Conservation (phyloP, 257 asterid genomes). For the Orobanche coerulescens region DNA sequence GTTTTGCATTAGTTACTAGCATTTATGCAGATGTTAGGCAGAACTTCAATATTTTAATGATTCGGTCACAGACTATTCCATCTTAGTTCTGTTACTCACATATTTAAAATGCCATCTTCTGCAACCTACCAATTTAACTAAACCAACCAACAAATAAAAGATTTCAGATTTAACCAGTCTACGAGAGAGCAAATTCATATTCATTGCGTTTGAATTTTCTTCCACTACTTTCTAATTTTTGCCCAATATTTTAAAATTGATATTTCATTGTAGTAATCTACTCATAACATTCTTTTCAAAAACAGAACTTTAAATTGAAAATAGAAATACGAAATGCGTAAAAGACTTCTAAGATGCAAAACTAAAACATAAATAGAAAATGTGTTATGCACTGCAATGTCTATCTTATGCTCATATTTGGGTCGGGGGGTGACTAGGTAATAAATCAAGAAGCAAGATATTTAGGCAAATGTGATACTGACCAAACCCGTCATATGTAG, state of each 20-base stretch:
- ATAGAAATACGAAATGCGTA: neutral
- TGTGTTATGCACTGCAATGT: neutral
- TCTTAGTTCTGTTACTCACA: neutral
- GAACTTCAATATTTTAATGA: neutral
- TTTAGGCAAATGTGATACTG: constrained; percentile 29
- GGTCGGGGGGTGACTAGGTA: neutral
- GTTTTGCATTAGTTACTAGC: neutral
- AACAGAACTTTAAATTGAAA: constrained; percentile 8
- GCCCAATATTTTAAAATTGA: neutral
- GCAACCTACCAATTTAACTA: neutral
- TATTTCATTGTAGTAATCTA: neutral
- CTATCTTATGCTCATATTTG: constrained; percentile 9
- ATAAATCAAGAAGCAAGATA: constrained; percentile 3
- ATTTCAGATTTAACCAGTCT: neutral
- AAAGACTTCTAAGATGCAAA: neutral
- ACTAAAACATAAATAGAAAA: constrained; percentile 3
- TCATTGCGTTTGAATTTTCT: neutral
- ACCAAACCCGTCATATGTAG: constrained; percentile 99
- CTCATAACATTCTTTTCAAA: neutral
- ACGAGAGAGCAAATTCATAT: neutral
- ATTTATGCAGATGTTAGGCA: neutral
- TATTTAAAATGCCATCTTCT: neutral
- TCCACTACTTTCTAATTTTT: neutral
- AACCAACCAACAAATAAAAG: neutral
- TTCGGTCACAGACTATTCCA: neutral